Evolutionary conservation across 176 grass and related monocot species (phyloP).

Genomic region (Aechmea fasciata): DNA sequence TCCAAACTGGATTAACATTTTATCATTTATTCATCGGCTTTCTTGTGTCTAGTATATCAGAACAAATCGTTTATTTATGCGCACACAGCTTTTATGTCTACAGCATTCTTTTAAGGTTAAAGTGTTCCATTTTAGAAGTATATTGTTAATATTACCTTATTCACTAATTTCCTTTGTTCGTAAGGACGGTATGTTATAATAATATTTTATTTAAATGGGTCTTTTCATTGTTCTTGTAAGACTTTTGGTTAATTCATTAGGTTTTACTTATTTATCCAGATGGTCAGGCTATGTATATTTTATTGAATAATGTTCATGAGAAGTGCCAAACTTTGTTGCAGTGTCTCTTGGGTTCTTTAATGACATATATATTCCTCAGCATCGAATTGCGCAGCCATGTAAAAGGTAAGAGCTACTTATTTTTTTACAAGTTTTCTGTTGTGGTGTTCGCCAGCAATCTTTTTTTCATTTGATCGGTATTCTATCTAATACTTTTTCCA

Average conservation of each 20-base stretch:
- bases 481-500: too few relatives aligned
- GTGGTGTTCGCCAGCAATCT: not conserved
- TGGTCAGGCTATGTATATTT: not conserved
- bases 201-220: not conserved
- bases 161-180: too few relatives aligned
- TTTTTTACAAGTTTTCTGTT: not conserved
- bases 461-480: too few relatives aligned
- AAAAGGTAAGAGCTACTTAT: slow-evolving; percentile 30
- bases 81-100: too few relatives aligned
- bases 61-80: too few relatives aligned
- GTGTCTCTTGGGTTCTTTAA: slow-evolving; percentile 91
- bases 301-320: slow-evolving; percentile 11
- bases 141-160: not conserved
- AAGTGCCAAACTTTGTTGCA: slow-evolving; percentile 26
- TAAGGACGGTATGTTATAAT: too few relatives aligned
- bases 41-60: too few relatives aligned
- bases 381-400: slow-evolving; percentile 47
- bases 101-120: too few relatives aligned
- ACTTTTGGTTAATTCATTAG: too few relatives aligned
- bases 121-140: not conserved
- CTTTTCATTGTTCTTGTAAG: not conserved
- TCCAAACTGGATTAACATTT: too few relatives aligned
- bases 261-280: not conserved
- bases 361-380: slow-evolving; percentile 59
- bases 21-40: not conserved